Percentiles rank a stretch among this genome's conserved stretches.
phyloP scores from a whole-genome alignment of 164 flowering plant genomes.

The Sextonia rubra region DNA sequence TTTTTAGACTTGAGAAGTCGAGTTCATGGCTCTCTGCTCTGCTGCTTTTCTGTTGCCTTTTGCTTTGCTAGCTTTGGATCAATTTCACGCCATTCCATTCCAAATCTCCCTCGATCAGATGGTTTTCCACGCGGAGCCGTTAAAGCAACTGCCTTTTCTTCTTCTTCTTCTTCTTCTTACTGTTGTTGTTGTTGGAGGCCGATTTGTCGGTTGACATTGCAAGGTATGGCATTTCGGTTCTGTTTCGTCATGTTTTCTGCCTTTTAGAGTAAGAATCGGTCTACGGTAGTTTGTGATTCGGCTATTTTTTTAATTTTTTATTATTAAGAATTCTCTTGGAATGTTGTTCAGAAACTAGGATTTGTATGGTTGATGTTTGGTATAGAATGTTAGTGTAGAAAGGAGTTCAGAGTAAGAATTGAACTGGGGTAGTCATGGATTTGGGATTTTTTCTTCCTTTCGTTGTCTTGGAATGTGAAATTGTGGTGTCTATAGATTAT shows the following conservation, averaged over 20 bases:
- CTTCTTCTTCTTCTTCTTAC: no score
- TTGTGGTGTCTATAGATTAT: no score
- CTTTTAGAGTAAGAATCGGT: no score
- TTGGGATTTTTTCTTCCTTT: no score
- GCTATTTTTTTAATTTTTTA: no score
- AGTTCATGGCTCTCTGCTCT: constrained; percentile 10
- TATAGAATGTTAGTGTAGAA: no score
- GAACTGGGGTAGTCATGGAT: no score
- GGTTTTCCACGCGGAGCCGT: neutral
- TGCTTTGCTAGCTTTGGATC: neutral
- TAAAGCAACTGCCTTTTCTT: neutral
- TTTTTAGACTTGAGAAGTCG: neutral
- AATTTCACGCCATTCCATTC: neutral
- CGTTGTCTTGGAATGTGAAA: no score
- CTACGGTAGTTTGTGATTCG: neutral
- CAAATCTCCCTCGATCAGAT: constrained; percentile 1
- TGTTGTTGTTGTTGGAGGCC: neutral
- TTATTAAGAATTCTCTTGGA: neutral
- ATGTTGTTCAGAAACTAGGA: no score
- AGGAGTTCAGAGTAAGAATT: no score
- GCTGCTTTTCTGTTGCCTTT: no score
- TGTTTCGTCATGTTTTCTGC: neutral
- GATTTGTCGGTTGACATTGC: constrained; percentile 1
- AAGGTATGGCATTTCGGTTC: constrained; percentile 2
- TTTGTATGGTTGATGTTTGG: no score